Conservation (phyloP, 495 filamentous ascomycete genomes). For the Aspergillus baeticus region DNA sequence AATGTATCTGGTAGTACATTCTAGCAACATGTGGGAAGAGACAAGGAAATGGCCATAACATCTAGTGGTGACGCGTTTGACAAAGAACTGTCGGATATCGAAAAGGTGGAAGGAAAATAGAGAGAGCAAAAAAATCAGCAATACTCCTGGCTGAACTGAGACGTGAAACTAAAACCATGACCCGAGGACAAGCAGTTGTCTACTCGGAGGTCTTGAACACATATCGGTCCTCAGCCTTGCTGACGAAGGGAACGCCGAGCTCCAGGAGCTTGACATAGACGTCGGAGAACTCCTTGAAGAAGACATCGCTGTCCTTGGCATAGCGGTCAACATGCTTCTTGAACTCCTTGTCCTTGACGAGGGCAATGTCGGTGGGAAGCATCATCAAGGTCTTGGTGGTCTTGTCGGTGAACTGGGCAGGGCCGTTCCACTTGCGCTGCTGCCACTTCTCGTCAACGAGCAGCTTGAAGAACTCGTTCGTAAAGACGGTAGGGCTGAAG, state of each 20-base stretch:
- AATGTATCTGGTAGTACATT: conserved; percentile 9
- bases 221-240: conserved; percentile 62
- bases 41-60: conserved; percentile 4
- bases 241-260: conserved; percentile 87
- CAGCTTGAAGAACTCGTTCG: conserved; percentile 91
- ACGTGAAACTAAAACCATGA: conserved; percentile 13
- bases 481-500: conserved; percentile 90
- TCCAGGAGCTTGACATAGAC: conserved; percentile 84
- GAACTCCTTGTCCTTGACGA: conserved; percentile 89
- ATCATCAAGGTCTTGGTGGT: conserved; percentile 90
- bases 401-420: conserved; percentile 81
- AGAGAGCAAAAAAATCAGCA: conserved; percentile 10
- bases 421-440: conserved; percentile 91
- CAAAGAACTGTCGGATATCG: conserved; percentile 36
- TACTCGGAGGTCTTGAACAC: conserved; percentile 71
- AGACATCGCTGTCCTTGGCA: conserved; percentile 84
- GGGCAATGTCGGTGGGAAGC: conserved; percentile 87
- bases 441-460: conserved; percentile 91
- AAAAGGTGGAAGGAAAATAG: conserved; percentile 17
- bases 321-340: conserved; percentile 82
- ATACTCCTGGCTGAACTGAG: conserved; percentile 9
- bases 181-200: conserved; percentile 5
- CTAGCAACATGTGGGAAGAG: conserved; percentile 6
- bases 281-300: conserved; percentile 90
- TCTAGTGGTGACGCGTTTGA: conserved; percentile 3